Evolutionary conservation across 345 rosid genomes (phyloP), one percentile per base, ranked within the genome.

Genomic region (Lepidium aucheri): DNA sequence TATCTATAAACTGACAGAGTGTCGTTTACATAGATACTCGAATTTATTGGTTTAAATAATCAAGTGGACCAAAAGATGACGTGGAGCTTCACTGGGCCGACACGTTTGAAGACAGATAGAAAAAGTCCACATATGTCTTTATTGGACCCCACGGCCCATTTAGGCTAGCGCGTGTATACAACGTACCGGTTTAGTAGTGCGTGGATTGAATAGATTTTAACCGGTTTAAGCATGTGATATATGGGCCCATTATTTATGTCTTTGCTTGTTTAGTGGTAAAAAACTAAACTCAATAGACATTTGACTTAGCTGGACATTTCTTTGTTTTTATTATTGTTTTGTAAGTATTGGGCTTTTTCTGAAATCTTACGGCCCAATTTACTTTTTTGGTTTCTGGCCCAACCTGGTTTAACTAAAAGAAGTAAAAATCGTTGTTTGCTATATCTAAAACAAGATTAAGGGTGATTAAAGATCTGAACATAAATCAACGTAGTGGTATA

Each of bases 81-180:
- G 65, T 72, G 76, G 64, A 64, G 47, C 56, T 38, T 43, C n/a
- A 51, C 13, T 3, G n/a, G 28, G 50, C 36, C 4, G 69, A 70
- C 63, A 63, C 51, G 51, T 43, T 62, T 63, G 70, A 63, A 71
- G 51, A 55, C 65, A 71, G 58, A 38, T 53, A 62, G 34, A 70
- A 50, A 22, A 8, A 40, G 68, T 26, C 30, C 30, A 26, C 0
- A 32, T 43, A 34, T 24, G 43, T 12, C 13, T 44, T 44, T 6
- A 33, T 34, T 35, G 60, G 71, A 30, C 35, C 49, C 9, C 54
- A 33, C 16, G 28, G 30, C 61, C 34, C 53, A 50, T 20, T 55
- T 33, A 9, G 38, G 12, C 56, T 5, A 3, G 26, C 15, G 60
- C 40, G 60, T 58, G 26, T 41, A 12, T 5, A 4, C 0, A 49